Base-by-base conservation (phyloP, 2,329 filamentous ascomycete genomes). In the Fusarium clavum region DNA sequence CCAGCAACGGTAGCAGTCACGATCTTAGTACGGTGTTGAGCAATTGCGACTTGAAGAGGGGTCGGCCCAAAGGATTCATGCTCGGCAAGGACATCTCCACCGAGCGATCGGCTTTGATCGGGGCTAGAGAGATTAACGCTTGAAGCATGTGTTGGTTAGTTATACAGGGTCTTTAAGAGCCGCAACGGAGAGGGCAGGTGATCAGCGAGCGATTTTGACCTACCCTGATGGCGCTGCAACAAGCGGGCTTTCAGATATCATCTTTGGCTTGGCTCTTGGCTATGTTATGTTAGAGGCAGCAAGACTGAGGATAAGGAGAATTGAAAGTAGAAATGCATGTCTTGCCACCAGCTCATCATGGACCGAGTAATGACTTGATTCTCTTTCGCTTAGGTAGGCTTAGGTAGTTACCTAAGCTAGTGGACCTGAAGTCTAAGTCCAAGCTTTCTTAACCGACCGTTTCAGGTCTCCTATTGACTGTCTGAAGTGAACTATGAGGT, bases 41-140 rank as follows among this genome's bases (percentile, higher is more conserved):
- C 67, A 48, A 75, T 61, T 25, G 67, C 58, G 27, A 64, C 48
- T 57, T 74, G 68, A 58, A 76, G 74, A 76, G 74, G 74, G 69
- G 72, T 76, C 67, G 71, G 74, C 32, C 65, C 59, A 70, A 70
- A 72, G 72, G 63, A 69, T 64, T 64, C 69, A 68, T 69, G 63
- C 41, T 76, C 73, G 73, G 72, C 58, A 73, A 73, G 64, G 45
- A 24, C 48, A 72, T 75, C 63, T 57, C 71, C 72, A 67, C 65
- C 57, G 22, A 58, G 63, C 54, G 71, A 72, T 64, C 71, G 74
- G 74, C 65, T 75, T 69, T 65, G 57, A 65, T 72, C 71, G 62
- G 74, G 57, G 57, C 55, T 60, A 68, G 70, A 57, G 62, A 67
- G 46, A 52, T 69, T 64, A 49, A 72, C 60, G 52, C 64, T 73